These are phyloP conservation scores for Torulaspora franciscae DNA, from an alignment of 805 yeast genomes.

Conservation along the genomic window DNA sequence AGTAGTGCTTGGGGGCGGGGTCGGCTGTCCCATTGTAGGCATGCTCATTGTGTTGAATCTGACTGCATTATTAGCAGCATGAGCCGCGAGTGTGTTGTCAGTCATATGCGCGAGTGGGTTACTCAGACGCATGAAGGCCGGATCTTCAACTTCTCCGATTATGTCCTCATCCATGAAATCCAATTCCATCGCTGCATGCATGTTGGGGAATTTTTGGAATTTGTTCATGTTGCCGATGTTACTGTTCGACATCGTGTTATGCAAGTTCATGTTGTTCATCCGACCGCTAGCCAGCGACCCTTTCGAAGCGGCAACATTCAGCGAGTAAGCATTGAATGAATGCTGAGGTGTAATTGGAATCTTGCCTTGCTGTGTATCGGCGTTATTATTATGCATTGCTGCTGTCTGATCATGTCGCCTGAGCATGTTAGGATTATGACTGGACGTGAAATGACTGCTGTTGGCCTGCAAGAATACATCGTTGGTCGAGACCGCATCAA, in stretches of 20 bases:
- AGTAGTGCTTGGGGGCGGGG: slow-evolving; percentile 12
- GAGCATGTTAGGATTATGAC: slow-evolving; percentile 7
- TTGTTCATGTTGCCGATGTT: slow-evolving; percentile 10
- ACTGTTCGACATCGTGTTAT: slow-evolving; percentile 18
- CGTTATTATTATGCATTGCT: slow-evolving; percentile 1
- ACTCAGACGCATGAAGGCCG: slow-evolving; percentile 14
- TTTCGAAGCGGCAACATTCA: slow-evolving; percentile 9
- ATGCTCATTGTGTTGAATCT: slow-evolving; percentile 12
- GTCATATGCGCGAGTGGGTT: slow-evolving; percentile 9
- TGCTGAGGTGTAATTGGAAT: slow-evolving; percentile 18
- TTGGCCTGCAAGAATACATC: slow-evolving; percentile 69
- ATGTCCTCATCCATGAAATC: slow-evolving; percentile 25
- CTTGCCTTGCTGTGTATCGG: slow-evolving; percentile 17
- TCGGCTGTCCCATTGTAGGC: slow-evolving; percentile 15
- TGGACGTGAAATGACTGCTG: not conserved
- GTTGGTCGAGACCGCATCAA: slow-evolving; percentile 88
- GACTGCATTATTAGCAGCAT: slow-evolving; percentile 5
- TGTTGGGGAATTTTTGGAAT: slow-evolving; percentile 8
- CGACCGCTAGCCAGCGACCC: slow-evolving; percentile 11
- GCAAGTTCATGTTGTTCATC: slow-evolving; percentile 22
- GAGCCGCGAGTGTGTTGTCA: slow-evolving; percentile 1
- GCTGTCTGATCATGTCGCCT: slow-evolving; percentile 8
- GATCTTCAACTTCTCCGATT: slow-evolving; percentile 12
- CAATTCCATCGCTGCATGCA: slow-evolving; percentile 20
- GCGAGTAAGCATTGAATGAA: slow-evolving; percentile 19